These are phyloP conservation scores for Candida silvatica DNA, from an alignment of 805 yeast species.

Conservation along the genomic window DNA sequence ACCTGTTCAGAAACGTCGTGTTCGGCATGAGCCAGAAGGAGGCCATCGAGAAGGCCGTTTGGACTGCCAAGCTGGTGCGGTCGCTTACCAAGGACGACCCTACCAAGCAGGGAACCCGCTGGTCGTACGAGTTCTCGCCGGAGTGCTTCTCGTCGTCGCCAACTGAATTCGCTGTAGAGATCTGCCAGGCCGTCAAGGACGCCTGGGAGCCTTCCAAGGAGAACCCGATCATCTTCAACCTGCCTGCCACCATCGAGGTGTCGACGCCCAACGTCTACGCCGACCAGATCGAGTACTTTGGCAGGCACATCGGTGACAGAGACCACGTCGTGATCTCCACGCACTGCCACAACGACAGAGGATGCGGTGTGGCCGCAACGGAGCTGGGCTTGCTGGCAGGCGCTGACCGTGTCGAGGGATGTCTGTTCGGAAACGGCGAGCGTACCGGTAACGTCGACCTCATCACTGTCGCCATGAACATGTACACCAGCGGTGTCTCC, in stretches of 20 bases:
- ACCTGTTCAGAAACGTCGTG: slow-evolving; percentile 66
- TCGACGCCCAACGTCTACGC: slow-evolving; percentile 71
- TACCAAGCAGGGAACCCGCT: slow-evolving; percentile 46
- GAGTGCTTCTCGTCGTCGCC: slow-evolving; percentile 74
- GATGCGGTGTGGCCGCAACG: slow-evolving; percentile 78
- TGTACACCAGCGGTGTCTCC: slow-evolving; percentile 71
- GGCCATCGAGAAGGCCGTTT: slow-evolving; percentile 60
- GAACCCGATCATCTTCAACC: slow-evolving; percentile 66
- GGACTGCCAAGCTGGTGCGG: slow-evolving; percentile 59
- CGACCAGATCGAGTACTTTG: slow-evolving; percentile 72
- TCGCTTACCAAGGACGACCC: slow-evolving; percentile 73
- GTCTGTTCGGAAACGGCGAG: slow-evolving; percentile 79
- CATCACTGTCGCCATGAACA: slow-evolving; percentile 64
- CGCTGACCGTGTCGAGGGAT: slow-evolving; percentile 79
- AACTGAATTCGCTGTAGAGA: slow-evolving; percentile 62
- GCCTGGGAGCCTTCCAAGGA: slow-evolving; percentile 77
- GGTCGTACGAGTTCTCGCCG: slow-evolving; percentile 73
- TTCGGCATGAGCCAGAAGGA: slow-evolving; percentile 65
- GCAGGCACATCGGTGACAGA: slow-evolving; percentile 58
- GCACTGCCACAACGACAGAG: slow-evolving; percentile 76
- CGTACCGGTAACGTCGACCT: slow-evolving; percentile 80
- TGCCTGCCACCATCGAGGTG: slow-evolving; percentile 78
- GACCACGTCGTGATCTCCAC: slow-evolving; percentile 64
- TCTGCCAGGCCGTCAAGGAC: slow-evolving; percentile 71
- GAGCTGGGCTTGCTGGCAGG: slow-evolving; percentile 76